These are phyloP conservation scores for Solanum etuberosum DNA, from an alignment of 257 asterid genomes.

Conservation along the genomic window DNA sequence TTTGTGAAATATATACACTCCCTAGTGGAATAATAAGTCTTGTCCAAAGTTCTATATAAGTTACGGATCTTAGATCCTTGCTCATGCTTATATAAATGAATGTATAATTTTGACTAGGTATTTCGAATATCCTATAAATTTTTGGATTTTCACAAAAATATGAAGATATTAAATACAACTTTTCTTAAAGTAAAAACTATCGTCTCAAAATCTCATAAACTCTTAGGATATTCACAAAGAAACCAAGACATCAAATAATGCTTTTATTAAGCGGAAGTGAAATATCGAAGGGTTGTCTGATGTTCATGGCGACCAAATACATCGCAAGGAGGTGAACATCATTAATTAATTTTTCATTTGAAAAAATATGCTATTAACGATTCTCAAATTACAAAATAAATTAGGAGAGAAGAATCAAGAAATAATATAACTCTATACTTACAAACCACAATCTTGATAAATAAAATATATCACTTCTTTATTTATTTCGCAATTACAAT, in stretches of 20 bases:
- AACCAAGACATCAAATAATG: no score
- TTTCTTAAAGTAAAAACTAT: not conserved
- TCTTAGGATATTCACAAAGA: not conserved
- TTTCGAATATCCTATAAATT: no score
- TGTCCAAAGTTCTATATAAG: no score
- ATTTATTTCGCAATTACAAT: no score
- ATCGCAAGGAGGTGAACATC: not conserved
- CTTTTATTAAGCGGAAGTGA: no score
- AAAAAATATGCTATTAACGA: not conserved
- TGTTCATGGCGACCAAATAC: not conserved
- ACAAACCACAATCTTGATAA: not conserved
- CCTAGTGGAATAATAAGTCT: not conserved
- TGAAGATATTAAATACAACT: fast-evolving
- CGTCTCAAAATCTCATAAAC: no score
- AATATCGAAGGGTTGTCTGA: not conserved
- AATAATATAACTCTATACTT: fast-evolving
- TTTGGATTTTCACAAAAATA: not conserved
- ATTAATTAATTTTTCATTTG: not conserved
- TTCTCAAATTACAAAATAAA: not conserved
- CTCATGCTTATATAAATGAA: not conserved
- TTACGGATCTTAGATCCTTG: not conserved
- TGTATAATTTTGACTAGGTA: not conserved
- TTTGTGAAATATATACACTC: not conserved
- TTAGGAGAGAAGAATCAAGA: not conserved
- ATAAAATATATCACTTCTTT: not conserved